A percentile compares a stretch with the other conserved stretches of the same genome.
These are phyloP conservation scores for Aaosphaeria arxii DNA, from an alignment of 2,329 filamentous ascomycete genomes.

Conservation along the genomic window DNA sequence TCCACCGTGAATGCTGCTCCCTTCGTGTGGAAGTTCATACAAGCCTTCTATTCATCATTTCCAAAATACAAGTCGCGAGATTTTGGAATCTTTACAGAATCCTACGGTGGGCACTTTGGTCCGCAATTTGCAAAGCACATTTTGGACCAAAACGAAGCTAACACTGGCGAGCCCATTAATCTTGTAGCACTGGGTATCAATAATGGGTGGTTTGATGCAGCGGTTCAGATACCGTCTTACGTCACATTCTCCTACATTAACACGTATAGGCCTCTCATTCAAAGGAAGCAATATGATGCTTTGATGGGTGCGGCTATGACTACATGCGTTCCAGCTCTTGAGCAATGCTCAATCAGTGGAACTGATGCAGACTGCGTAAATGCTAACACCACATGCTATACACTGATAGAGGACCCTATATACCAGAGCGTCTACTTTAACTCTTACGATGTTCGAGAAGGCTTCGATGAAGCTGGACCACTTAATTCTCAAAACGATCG, in stretches of 20 bases:
- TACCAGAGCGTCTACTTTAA: too few relatives aligned
- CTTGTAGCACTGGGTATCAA: slow-evolving; percentile 49
- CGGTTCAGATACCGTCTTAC: slow-evolving; percentile 49
- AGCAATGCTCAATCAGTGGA: slow-evolving; percentile 50
- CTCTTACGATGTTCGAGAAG: too few relatives aligned
- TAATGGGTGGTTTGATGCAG: slow-evolving; percentile 55
- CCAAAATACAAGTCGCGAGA: slow-evolving; percentile 41
- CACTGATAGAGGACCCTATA: too few relatives aligned
- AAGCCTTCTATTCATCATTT: slow-evolving; percentile 60
- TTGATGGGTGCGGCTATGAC: slow-evolving; percentile 58
- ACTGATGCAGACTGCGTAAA: slow-evolving; percentile 48
- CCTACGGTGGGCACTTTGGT: slow-evolving; percentile 56
- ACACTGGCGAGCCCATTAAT: slow-evolving; percentile 40
- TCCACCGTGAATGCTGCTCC: slow-evolving; percentile 51
- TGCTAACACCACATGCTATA: slow-evolving; percentile 53
- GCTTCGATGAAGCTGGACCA: too few relatives aligned
- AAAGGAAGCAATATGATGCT: slow-evolving; percentile 42
- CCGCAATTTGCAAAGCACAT: slow-evolving; percentile 50
- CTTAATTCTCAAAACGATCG: too few relatives aligned
- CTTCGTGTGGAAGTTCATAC: slow-evolving; percentile 57
- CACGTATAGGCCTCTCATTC: slow-evolving; percentile 43
- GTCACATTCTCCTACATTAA: slow-evolving; percentile 49
- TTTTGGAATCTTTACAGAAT: slow-evolving; percentile 55
- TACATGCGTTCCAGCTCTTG: slow-evolving; percentile 55
- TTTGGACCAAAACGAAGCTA: slow-evolving; percentile 40